Conservation (phyloP, 495 filamentous ascomycete genomes). For the Neurospora terricola region DNA sequence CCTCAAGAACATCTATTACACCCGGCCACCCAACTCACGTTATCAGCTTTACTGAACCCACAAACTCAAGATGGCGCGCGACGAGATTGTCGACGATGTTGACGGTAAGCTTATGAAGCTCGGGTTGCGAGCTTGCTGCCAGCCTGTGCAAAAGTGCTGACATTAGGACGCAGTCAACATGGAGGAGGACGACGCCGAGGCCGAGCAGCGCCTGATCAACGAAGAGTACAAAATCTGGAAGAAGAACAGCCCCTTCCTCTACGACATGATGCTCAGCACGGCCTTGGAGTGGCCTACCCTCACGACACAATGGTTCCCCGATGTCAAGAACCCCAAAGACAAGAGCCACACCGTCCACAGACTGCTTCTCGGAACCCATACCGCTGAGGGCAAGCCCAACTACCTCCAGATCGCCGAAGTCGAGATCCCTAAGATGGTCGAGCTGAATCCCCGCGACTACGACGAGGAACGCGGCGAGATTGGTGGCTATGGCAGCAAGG, state of each 20-base stretch:
- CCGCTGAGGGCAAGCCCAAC: conserved; percentile 75
- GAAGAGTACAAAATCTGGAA: conserved; percentile 99
- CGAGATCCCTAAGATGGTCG: conserved; percentile 72
- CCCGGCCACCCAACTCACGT: background rate
- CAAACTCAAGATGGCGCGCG: conserved; percentile 28
- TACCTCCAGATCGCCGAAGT: conserved; percentile 92
- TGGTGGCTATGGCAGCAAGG: conserved; percentile 78
- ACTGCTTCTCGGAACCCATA: conserved; percentile 89
- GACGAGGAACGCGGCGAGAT: conserved; percentile 88
- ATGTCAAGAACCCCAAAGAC: conserved; percentile 75
- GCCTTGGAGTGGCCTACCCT: conserved; percentile 97
- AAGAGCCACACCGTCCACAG: conserved; percentile 85
- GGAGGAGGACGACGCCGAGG: conserved; percentile 59
- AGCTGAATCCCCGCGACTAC: conserved; percentile 66
- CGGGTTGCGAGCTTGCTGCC: background rate
- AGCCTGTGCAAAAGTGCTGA: background rate
- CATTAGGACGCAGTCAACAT: conserved; percentile 32
- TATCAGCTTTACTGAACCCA: background rate
- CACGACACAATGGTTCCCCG: conserved; percentile 96
- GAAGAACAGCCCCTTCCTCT: conserved; percentile 97
- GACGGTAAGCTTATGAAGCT: conserved; percentile 30
- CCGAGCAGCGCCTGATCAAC: conserved; percentile 76
- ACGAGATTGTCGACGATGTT: conserved; percentile 40
- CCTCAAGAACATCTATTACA: background rate
- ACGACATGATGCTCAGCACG: conserved; percentile 88